Evolutionary conservation across 2,329 filamentous ascomycete species (phyloP), one percentile per base, ranked within the genome.

Genomic region (Hypomyces perniciosus): DNA sequence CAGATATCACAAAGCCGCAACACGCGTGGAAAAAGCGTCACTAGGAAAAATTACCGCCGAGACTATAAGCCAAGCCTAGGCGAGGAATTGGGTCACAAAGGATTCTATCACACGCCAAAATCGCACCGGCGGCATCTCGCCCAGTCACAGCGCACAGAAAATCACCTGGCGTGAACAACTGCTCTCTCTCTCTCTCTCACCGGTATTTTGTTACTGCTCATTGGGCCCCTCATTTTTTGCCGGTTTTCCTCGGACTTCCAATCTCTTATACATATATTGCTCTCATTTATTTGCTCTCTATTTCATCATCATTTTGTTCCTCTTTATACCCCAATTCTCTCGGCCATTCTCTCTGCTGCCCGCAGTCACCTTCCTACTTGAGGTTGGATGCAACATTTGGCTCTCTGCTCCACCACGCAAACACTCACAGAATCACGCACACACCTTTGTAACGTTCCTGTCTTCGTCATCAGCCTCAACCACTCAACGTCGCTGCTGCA

Each of bases 301-400:
- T 38, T 20, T n/a, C 12, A 38, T 12, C 35, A 38, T 38, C 12
- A 20, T 20, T 20, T 20, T 20, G 20, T 20, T 20, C 20, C 20
- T 20, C 20, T 20, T 20, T 20, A 20, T 20, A 20, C 20, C 20
- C 20, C 20, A 20, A 44, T 44, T 30, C 9, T 27, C 41, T 45
- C 33, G 43, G 43, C 27, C 43, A 45, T 35, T 45, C 43, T 20
- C 33, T 31, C 13, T 31, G 9, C 40, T 42, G 12, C 27, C 40
- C 20, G 40, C 6, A 13, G 40, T 27, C 46, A 54, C 51, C 51
- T 54, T 54, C 51, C 51, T 34, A 33, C 51, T 54, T 54, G 51
- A 51, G 51, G 42, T 41, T 51, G 51, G 47, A 48, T 51, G 50
- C 51, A 53, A 47, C 38, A 34, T 44, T 38, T 37, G 8, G 42